Percentiles rank a stretch among this genome's conserved stretches.
These are phyloP conservation scores for Thermomyces lanuginosus DNA, from an alignment of 2,329 filamentous ascomycete genomes.

Conservation along the genomic window DNA sequence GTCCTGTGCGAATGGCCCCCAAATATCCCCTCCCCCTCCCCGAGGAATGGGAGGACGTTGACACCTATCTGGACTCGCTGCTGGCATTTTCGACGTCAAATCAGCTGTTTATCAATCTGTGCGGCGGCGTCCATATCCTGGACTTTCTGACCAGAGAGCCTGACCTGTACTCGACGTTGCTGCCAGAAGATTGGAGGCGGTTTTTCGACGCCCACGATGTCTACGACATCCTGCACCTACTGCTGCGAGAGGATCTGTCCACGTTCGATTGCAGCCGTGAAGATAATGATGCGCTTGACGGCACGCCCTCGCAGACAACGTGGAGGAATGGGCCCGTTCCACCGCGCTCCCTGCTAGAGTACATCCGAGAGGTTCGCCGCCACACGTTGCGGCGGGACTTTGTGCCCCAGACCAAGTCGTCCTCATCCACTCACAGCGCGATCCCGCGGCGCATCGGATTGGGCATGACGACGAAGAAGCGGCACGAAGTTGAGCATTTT, in stretches of 20 bases:
- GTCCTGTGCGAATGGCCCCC: slow-evolving; percentile 36
- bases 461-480: slow-evolving; percentile 92
- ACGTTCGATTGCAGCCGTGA: slow-evolving; percentile 12
- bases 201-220: slow-evolving; percentile 59
- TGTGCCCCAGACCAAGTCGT: slow-evolving; percentile 13
- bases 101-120: slow-evolving; percentile 69
- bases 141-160: slow-evolving; percentile 86
- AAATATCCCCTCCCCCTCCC: slow-evolving; percentile 48
- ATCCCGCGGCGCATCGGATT: slow-evolving; percentile 58
- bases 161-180: slow-evolving; percentile 59
- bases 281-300: slow-evolving; percentile 1
- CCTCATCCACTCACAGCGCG: slow-evolving; percentile 30
- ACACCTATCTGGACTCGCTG: slow-evolving; percentile 65
- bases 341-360: slow-evolving; percentile 47
- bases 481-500: slow-evolving; percentile 84
- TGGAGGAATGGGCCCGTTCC: slow-evolving; percentile 32
- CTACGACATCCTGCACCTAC: slow-evolving; percentile 60
- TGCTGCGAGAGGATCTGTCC: slow-evolving; percentile 61
- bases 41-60: slow-evolving; percentile 50
- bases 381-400: slow-evolving; percentile 53
- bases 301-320: slow-evolving; percentile 4
- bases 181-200: slow-evolving; percentile 64
- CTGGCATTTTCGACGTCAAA: slow-evolving; percentile 60
- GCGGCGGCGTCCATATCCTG: slow-evolving; percentile 89
- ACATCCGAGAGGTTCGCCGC: slow-evolving; percentile 54